phyloP scores from a whole-genome alignment of 495 filamentous ascomycete genomes.

The Halenospora varia region DNA sequence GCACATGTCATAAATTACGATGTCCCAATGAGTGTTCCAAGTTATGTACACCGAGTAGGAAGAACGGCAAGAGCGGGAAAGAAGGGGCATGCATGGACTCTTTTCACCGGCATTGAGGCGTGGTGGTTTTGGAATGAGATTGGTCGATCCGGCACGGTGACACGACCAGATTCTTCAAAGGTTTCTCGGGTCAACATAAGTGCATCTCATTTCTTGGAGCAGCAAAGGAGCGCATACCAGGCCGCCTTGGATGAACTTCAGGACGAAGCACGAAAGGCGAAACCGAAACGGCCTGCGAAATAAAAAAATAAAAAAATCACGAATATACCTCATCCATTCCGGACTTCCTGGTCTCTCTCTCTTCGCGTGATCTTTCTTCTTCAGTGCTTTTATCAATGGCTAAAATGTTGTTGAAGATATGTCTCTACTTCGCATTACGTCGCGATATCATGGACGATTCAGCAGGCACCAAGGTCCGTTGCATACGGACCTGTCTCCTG shows the following conservation, averaged over 20 bases:
- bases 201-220: background rate
- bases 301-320: too few species aligned
- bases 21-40: constrained; percentile 70
- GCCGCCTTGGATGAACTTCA: constrained; percentile 46
- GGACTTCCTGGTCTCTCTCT: too few species aligned
- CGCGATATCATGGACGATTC: too few species aligned
- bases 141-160: constrained; percentile 36
- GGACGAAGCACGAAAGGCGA: constrained; percentile 17
- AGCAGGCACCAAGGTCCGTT: too few species aligned
- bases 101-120: constrained; percentile 73
- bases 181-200: constrained; percentile 30
- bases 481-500: too few species aligned
- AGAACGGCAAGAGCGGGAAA: constrained; percentile 83
- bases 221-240: constrained; percentile 37
- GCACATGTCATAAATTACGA: constrained; percentile 94
- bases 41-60: constrained; percentile 91
- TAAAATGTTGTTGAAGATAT: too few species aligned
- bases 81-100: constrained; percentile 73
- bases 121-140: constrained; percentile 86
- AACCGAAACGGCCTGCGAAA: too few species aligned
- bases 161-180: constrained; percentile 33
- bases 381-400: too few species aligned
- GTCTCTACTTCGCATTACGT: too few species aligned
- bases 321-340: too few species aligned
- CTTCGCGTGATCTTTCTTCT: too few species aligned